phyloP scores from a whole-genome alignment of 2,329 filamentous ascomycete genomes.

The Alternaria gaisen region DNA sequence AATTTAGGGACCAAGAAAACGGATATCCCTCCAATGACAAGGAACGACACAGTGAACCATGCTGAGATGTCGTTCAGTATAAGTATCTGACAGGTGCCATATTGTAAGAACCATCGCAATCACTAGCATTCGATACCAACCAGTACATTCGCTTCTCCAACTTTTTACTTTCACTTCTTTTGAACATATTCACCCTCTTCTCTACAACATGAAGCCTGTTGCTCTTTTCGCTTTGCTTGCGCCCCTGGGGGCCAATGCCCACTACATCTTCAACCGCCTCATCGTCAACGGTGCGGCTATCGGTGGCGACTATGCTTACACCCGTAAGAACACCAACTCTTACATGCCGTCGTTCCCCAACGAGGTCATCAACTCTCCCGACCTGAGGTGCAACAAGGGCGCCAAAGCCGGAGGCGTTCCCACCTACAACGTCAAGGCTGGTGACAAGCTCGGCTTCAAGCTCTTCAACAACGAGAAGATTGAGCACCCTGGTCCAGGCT shows the following conservation, averaged over 20 bases:
- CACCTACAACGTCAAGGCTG: slow-evolving; percentile 53
- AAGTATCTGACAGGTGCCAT: slow-evolving; percentile 5
- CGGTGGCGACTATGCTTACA: slow-evolving; percentile 47
- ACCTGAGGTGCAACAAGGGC: slow-evolving; percentile 50
- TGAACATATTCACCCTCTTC: slow-evolving; percentile 16
- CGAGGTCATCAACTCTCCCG: slow-evolving; percentile 45
- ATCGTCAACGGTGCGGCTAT: slow-evolving; percentile 45
- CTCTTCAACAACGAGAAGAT: slow-evolving; percentile 61
- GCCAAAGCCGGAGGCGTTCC: slow-evolving; percentile 44
- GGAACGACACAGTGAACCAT: neutral
- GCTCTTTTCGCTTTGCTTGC: slow-evolving; percentile 39
- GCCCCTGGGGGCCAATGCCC: slow-evolving; percentile 37
- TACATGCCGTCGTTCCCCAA: slow-evolving; percentile 43
- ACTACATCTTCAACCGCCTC: slow-evolving; percentile 51
- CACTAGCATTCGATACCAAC: slow-evolving; percentile 15
- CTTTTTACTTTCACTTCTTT: slow-evolving; percentile 18
- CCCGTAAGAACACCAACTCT: slow-evolving; percentile 49
- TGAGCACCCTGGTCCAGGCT: slow-evolving; percentile 50
- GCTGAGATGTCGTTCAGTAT: slow-evolving; percentile 3
- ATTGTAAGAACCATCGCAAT: slow-evolving; percentile 10
- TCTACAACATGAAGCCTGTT: slow-evolving; percentile 41
- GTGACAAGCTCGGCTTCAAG: slow-evolving; percentile 61
- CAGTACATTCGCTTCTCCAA: slow-evolving; percentile 11
- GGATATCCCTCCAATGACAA: slow-evolving; percentile 4
- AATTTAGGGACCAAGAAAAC: slow-evolving; percentile 3